phyloP scores from a whole-genome alignment of 164 flowering plant genomes.

The Aristolochia californica region DNA sequence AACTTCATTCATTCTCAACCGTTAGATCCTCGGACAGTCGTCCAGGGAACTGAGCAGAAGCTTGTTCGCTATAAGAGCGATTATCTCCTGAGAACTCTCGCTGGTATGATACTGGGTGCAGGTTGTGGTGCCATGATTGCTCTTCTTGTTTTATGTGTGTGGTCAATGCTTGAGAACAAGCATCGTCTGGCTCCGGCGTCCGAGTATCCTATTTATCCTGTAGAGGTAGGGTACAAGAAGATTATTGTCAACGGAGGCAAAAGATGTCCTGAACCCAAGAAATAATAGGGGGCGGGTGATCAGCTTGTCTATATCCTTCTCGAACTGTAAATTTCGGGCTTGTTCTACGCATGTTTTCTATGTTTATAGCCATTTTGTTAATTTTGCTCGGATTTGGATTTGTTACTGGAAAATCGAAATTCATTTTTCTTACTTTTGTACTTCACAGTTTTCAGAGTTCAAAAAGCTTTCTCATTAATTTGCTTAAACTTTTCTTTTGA shows the following conservation, averaged over 20 bases:
- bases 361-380: no score
- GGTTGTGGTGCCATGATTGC: slow-evolving; percentile 72
- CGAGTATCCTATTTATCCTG: slow-evolving; percentile 36
- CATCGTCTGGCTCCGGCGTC: slow-evolving; percentile 48
- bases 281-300: slow-evolving; percentile 7
- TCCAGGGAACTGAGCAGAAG: slow-evolving; percentile 8
- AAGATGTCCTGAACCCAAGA: slow-evolving; percentile 32
- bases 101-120: slow-evolving; percentile 47
- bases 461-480: no score
- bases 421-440: no score
- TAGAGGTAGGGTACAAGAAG: slow-evolving; percentile 46
- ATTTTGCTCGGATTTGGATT: no score
- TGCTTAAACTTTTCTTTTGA: no score
- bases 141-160: slow-evolving; percentile 34
- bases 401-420: no score
- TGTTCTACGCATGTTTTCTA: no score
- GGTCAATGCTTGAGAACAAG: slow-evolving; percentile 42
- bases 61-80: slow-evolving; percentile 17
- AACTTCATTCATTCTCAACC: slow-evolving; percentile 81
- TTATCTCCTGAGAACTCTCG: slow-evolving; percentile 40
- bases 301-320: background rate
- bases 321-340: slow-evolving; percentile 15
- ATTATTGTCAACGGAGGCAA: slow-evolving; percentile 35
- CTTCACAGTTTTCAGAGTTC: no score
- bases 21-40: slow-evolving; percentile 39